Percentiles rank a stretch among this genome's conserved stretches.
phyloP scores from a whole-genome alignment of 805 yeast species.

The Lipomyces orientalis region DNA sequence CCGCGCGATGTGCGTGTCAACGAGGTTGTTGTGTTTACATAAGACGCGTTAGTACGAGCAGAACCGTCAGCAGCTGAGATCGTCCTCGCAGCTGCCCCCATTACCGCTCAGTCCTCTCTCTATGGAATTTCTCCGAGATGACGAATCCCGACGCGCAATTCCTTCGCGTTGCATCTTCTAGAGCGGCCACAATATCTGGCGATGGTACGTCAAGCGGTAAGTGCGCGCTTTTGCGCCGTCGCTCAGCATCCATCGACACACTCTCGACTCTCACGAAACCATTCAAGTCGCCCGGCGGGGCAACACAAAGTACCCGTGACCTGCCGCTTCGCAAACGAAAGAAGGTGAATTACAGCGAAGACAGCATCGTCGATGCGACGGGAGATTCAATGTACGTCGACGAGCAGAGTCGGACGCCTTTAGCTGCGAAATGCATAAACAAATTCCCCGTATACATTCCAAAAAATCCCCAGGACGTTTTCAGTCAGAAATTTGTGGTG shows the following conservation, averaged over 20 bases:
- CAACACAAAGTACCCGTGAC: constrained; percentile 1
- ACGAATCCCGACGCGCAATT: neutral
- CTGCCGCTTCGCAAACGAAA: constrained; percentile 37
- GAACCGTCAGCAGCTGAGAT: neutral
- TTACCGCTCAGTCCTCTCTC: neutral
- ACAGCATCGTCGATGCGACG: constrained; percentile 5
- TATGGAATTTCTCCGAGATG: neutral
- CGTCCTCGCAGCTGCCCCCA: neutral
- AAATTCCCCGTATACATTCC: constrained; percentile 30
- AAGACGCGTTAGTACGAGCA: no score
- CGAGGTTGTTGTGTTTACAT: no score
- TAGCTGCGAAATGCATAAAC: constrained; percentile 14
- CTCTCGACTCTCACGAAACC: constrained; percentile 29
- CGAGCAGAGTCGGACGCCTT: constrained; percentile 15
- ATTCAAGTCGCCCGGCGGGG: constrained; percentile 30
- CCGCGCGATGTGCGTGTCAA: no score
- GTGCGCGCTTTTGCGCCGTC: constrained; percentile 17
- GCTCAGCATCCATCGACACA: constrained; percentile 28
- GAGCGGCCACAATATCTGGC: neutral
- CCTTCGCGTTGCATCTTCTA: neutral
- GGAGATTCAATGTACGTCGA: constrained; percentile 25
- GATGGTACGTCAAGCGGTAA: neutral
- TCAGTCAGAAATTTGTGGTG: constrained; percentile 32
- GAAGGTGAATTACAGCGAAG: constrained; percentile 34
- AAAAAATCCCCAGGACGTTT: constrained; percentile 26